Percentiles rank a stretch among this genome's conserved stretches.
Conservation (phyloP, 257 asterid species). For the Vinca minor region DNA sequence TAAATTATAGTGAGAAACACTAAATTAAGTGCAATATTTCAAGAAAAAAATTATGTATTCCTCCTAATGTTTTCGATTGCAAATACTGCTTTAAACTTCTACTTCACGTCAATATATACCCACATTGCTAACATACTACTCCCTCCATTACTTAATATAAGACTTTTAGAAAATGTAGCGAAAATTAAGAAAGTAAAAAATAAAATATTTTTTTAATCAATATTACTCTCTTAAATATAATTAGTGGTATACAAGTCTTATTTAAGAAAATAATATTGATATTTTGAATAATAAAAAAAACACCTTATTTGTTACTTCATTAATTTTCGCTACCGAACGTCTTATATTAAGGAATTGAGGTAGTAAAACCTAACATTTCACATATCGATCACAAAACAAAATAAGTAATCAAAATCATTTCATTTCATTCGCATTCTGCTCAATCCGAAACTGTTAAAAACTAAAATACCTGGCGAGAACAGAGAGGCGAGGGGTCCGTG, state of each 20-base stretch:
- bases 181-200: too few species aligned
- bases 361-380: neutral
- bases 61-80: neutral
- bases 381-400: neutral
- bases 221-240: too few species aligned
- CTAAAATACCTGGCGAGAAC: conserved; percentile 62
- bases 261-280: too few species aligned
- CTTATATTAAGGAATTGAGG: too few species aligned
- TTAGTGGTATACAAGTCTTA: too few species aligned
- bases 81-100: neutral
- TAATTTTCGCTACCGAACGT: too few species aligned
- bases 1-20: neutral
- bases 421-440: neutral
- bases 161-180: too few species aligned
- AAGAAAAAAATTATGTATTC: neutral
- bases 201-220: too few species aligned
- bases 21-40: neutral
- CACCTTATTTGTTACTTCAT: too few species aligned
- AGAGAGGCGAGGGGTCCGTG: conserved; percentile 89
- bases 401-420: neutral
- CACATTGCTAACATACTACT: neutral
- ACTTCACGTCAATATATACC: neutral
- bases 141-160: too few species aligned
- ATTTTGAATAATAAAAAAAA: too few species aligned
- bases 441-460: neutral